A percentile compares a stretch with the other conserved stretches of the same genome.
phyloP scores from a whole-genome alignment of 208 protist species.

The Perkinsela sp. region DNA sequence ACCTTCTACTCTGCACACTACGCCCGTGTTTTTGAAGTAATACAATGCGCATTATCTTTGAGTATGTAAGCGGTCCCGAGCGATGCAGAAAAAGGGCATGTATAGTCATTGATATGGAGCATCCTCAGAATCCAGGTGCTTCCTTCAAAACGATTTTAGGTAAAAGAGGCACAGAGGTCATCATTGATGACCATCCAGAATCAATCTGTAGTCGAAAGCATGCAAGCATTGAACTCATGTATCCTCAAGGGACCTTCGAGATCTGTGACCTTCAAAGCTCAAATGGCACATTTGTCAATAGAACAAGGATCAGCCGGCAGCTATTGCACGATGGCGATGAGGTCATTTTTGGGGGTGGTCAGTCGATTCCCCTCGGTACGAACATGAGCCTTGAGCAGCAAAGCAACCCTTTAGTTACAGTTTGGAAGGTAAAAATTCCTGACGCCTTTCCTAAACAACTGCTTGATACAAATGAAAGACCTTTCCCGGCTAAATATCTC shows the following conservation, averaged over 20 bases:
- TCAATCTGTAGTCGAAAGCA: neutral
- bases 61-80: no score
- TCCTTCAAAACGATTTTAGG: neutral
- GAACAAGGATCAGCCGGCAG: neutral
- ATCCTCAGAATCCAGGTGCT: no score
- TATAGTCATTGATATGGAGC: no score
- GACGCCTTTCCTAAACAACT: neutral
- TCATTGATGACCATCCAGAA: neutral
- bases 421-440: neutral
- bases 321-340: neutral
- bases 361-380: neutral
- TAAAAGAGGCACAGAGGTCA: neutral
- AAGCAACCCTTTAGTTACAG: neutral
- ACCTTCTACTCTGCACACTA: no score
- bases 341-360: neutral
- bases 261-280: neutral
- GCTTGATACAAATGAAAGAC: no score
- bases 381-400: neutral
- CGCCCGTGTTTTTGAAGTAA: no score
- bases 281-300: neutral
- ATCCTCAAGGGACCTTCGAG: neutral
- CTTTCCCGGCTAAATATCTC: neutral
- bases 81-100: no score
- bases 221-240: neutral
- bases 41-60: no score